Percentiles rank a stretch among this genome's conserved stretches.
Conservation (phyloP, 2,329 filamentous ascomycete species). For the Huntiella savannae region DNA sequence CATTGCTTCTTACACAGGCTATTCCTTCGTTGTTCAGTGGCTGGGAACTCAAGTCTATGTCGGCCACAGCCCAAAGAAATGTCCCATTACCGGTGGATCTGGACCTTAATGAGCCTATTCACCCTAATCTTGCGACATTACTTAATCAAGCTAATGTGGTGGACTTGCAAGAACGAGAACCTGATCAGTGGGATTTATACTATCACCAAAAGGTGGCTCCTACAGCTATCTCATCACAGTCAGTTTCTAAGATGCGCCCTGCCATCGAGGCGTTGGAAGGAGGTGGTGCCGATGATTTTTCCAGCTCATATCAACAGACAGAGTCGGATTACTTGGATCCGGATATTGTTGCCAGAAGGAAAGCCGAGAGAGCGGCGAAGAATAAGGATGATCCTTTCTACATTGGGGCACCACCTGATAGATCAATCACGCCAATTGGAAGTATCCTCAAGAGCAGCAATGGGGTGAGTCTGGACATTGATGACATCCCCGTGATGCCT, state of each 20-base stretch:
- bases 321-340: slow-evolving; percentile 52
- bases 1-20: slow-evolving; percentile 71
- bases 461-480: slow-evolving; percentile 67
- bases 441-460: slow-evolving; percentile 56
- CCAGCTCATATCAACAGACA: slow-evolving; percentile 36
- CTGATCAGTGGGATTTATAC: slow-evolving; percentile 49
- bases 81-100: slow-evolving; percentile 62
- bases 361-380: slow-evolving; percentile 58
- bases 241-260: slow-evolving; percentile 25
- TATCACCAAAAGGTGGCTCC: slow-evolving; percentile 38
- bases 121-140: slow-evolving; percentile 49
- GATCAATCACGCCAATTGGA: slow-evolving; percentile 58
- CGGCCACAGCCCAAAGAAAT: slow-evolving; percentile 61
- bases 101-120: slow-evolving; percentile 67
- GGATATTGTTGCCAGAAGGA: slow-evolving; percentile 54
- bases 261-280: slow-evolving; percentile 35
- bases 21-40: slow-evolving; percentile 76
- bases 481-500: slow-evolving; percentile 90
- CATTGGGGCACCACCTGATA: slow-evolving; percentile 36
- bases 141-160: slow-evolving; percentile 39
- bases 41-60: slow-evolving; percentile 82
- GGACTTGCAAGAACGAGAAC: slow-evolving; percentile 30
- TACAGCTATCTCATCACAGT: slow-evolving; percentile 28
- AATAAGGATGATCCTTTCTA: slow-evolving; percentile 94
- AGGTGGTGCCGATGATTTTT: slow-evolving; percentile 23